phyloP scores from a whole-genome alignment of 306 rosid species.

The Vigna trinervia region DNA sequence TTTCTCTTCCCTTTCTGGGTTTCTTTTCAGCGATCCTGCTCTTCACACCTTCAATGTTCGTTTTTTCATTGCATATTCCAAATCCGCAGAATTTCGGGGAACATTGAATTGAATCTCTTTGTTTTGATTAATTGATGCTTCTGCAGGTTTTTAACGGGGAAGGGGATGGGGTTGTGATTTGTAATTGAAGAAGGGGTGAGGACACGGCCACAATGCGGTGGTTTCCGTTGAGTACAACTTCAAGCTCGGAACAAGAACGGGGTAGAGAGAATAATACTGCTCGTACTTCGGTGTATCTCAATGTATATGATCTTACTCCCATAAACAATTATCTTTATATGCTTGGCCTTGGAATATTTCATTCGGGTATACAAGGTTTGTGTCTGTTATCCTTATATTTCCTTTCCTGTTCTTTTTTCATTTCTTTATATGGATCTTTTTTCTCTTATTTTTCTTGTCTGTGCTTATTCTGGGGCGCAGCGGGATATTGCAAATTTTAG shows the following conservation, averaged over 20 bases:
- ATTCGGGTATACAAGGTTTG: constrained; percentile 94
- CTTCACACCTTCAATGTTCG: background rate
- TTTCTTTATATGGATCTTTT: background rate
- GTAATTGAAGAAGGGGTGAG: constrained; percentile 26
- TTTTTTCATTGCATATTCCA: background rate
- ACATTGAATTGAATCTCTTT: constrained; percentile 14
- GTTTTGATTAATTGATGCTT: constrained; percentile 3
- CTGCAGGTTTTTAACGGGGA: constrained; percentile 32
- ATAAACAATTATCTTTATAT: constrained; percentile 81
- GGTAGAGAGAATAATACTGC: constrained; percentile 35
- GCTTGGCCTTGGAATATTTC: constrained; percentile 84
- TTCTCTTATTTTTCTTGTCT: constrained; percentile 19
- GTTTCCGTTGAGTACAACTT: constrained; percentile 61
- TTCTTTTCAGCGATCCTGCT: constrained; percentile 39
- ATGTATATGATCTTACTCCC: constrained; percentile 93
- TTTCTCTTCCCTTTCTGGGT: constrained; percentile 41
- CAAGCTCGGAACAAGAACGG: constrained; percentile 52
- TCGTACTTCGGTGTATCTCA: constrained; percentile 72
- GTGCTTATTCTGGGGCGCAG: background rate
- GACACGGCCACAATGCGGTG: constrained; percentile 64
- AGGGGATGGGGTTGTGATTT: constrained; percentile 55
- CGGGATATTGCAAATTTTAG: background rate
- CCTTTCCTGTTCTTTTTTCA: background rate
- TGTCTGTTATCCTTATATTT: background rate
- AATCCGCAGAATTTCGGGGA: background rate